These are phyloP conservation scores for Penicillium odoratum DNA, from an alignment of 495 filamentous ascomycete species.

Conservation along the genomic window DNA sequence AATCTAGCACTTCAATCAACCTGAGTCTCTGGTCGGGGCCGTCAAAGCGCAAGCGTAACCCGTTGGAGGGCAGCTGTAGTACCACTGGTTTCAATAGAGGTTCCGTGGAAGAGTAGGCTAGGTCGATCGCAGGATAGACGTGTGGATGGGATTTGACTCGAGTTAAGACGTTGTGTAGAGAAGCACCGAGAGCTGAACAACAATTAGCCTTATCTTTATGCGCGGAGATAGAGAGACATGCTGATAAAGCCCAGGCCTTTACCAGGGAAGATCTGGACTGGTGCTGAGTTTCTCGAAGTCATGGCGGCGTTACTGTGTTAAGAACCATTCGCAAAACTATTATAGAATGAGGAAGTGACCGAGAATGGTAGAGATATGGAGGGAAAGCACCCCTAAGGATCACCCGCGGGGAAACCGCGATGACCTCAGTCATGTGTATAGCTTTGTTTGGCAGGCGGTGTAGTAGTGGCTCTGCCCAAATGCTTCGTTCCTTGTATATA, in stretches of 20 bases:
- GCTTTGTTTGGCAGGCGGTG: background rate
- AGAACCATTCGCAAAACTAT: constrained; percentile 2
- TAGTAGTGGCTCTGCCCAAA: too few relatives aligned
- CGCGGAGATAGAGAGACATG: constrained; percentile 37
- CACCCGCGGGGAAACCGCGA: constrained; percentile 15
- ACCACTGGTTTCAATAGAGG: constrained; percentile 73
- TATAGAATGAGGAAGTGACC: background rate
- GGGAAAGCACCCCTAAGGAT: constrained; percentile 3
- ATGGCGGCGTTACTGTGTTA: constrained; percentile 21
- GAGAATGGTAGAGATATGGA: constrained; percentile 4
- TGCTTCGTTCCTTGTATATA: background rate
- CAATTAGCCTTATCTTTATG: constrained; percentile 24
- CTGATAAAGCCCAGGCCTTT: constrained; percentile 77
- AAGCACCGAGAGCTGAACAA: constrained; percentile 74
- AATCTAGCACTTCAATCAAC: constrained; percentile 87
- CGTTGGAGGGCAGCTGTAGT: constrained; percentile 76
- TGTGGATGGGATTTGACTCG: constrained; percentile 82
- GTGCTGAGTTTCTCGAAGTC: constrained; percentile 35
- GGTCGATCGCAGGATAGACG: constrained; percentile 76
- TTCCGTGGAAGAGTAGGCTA: constrained; percentile 67
- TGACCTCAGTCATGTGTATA: constrained; percentile 39
- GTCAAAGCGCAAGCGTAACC: constrained; percentile 87
- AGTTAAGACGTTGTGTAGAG: constrained; percentile 83
- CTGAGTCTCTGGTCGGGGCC: constrained; percentile 89
- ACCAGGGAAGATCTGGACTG: constrained; percentile 72